These are phyloP conservation scores for Hemisphaericaspora xylofermentans DNA, from an alignment of 1,139 yeast genomes.

Conservation along the genomic window DNA sequence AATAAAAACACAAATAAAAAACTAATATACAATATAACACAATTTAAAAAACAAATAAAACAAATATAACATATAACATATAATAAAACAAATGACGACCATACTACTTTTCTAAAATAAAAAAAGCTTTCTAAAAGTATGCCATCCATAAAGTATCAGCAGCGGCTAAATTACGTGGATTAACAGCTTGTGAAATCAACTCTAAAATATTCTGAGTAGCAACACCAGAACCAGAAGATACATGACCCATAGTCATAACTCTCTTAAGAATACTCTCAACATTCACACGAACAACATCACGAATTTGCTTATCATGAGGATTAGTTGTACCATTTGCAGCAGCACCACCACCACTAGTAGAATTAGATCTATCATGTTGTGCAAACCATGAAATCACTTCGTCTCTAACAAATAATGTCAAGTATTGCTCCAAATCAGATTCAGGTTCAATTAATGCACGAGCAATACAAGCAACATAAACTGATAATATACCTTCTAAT, in stretches of 20 bases:
- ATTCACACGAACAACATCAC: slow-evolving; percentile 85
- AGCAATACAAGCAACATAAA: slow-evolving; percentile 81
- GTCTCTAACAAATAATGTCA: slow-evolving; percentile 90
- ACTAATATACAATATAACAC: slow-evolving; percentile 1
- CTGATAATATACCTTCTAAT: slow-evolving; percentile 87
- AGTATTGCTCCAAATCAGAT: slow-evolving; percentile 80
- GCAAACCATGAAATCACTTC: slow-evolving; percentile 93
- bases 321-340: slow-evolving; percentile 17
- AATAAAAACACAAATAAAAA: slow-evolving; percentile 1
- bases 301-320: slow-evolving; percentile 74
- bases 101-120: background rate
- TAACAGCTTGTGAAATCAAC: slow-evolving; percentile 91
- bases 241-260: slow-evolving; percentile 70
- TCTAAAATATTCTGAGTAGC: slow-evolving; percentile 94
- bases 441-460: slow-evolving; percentile 89
- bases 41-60: slow-evolving; percentile 2
- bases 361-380: slow-evolving; percentile 68
- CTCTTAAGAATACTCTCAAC: slow-evolving; percentile 81
- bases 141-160: slow-evolving; percentile 98
- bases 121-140: slow-evolving; percentile 49
- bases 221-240: slow-evolving; percentile 69
- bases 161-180: slow-evolving; percentile 89
- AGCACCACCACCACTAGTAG: slow-evolving; percentile 16
- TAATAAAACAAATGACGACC: background rate
- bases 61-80: background rate